Percentiles rank a stretch among this genome's conserved stretches.
Evolutionary conservation across 192 early-diverging fungal species (phyloP).

Genomic region (Coemansia sp.): DNA sequence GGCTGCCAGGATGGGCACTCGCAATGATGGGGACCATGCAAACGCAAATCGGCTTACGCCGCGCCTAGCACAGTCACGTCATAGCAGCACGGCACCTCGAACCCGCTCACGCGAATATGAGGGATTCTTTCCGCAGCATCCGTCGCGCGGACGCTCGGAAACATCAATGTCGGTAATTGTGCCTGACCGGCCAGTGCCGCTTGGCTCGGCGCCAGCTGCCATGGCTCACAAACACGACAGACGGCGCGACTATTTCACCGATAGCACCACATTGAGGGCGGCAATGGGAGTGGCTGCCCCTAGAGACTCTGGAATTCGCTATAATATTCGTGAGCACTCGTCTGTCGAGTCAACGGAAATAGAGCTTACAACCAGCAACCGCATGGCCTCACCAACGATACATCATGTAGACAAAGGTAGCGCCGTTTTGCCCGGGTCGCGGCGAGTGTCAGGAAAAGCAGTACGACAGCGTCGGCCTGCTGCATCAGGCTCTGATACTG

Average conservation of each 20-base stretch:
- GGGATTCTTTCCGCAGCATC: slow-evolving; percentile 35
- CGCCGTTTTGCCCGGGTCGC: neutral
- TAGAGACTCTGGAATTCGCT: slow-evolving; percentile 33
- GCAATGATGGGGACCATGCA: slow-evolving; percentile 1
- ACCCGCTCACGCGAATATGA: slow-evolving; percentile 23
- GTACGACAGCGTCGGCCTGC: neutral
- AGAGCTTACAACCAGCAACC: slow-evolving; percentile 4
- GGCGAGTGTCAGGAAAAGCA: neutral
- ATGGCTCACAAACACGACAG: slow-evolving; percentile 43
- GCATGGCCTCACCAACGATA: slow-evolving; percentile 13
- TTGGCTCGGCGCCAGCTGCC: slow-evolving; percentile 38
- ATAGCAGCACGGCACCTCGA: neutral
- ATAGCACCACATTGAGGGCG: slow-evolving; percentile 35
- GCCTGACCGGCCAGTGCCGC: slow-evolving; percentile 35
- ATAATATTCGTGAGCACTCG: slow-evolving; percentile 28
- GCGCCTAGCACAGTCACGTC: slow-evolving; percentile 3
- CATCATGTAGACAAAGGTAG: slow-evolving; percentile 15
- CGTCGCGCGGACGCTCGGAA: slow-evolving; percentile 31
- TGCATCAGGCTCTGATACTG: neutral
- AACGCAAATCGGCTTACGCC: neutral
- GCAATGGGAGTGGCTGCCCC: slow-evolving; percentile 41
- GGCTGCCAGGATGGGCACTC: slow-evolving; percentile 6
- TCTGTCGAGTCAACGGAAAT: slow-evolving; percentile 19
- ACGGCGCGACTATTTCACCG: slow-evolving; percentile 47
- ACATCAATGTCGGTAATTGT: slow-evolving; percentile 39